Percentiles rank a stretch among this genome's conserved stretches.
phyloP scores from a whole-genome alignment of 495 filamentous ascomycete genomes.

The Daldinia concentrica region DNA sequence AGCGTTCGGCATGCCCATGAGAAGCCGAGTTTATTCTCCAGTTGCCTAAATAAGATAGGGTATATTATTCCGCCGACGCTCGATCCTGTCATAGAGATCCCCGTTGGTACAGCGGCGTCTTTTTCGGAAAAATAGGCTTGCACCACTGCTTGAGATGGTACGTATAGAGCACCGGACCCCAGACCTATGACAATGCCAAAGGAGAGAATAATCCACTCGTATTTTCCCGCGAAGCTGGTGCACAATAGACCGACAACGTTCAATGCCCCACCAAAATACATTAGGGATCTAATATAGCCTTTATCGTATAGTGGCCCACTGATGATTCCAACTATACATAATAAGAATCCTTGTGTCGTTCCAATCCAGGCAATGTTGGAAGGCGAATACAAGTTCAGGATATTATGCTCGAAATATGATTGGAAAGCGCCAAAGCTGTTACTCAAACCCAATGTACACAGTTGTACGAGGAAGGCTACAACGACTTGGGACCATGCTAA shows the following conservation, averaged over 20 bases:
- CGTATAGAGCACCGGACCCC: constrained; percentile 67
- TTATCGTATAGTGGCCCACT: constrained; percentile 71
- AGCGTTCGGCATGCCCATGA: constrained; percentile 71
- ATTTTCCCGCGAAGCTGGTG: constrained; percentile 53
- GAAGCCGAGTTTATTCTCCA: constrained; percentile 66
- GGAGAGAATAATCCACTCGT: constrained; percentile 56
- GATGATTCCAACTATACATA: constrained; percentile 67
- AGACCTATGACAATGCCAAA: constrained; percentile 58
- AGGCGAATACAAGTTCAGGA: constrained; percentile 45
- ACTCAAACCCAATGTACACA: constrained; percentile 51
- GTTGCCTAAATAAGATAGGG: constrained; percentile 66
- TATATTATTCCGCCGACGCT: constrained; percentile 74
- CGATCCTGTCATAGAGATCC: constrained; percentile 76
- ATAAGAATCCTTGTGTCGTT: constrained; percentile 69
- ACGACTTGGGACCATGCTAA: constrained; percentile 37
- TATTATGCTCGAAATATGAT: constrained; percentile 50
- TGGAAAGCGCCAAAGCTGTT: constrained; percentile 62
- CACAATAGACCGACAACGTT: constrained; percentile 66
- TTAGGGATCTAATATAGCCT: constrained; percentile 65
- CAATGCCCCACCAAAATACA: constrained; percentile 62
- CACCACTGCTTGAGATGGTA: constrained; percentile 75
- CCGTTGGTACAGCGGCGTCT: constrained; percentile 72
- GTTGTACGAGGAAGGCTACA: constrained; percentile 35
- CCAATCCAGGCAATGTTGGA: constrained; percentile 66
- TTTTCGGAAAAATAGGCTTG: constrained; percentile 75